Evolutionary conservation across 257 asterid species (phyloP), one percentile per base, ranked within the genome.

Genomic region (Pogostemon cablin): DNA sequence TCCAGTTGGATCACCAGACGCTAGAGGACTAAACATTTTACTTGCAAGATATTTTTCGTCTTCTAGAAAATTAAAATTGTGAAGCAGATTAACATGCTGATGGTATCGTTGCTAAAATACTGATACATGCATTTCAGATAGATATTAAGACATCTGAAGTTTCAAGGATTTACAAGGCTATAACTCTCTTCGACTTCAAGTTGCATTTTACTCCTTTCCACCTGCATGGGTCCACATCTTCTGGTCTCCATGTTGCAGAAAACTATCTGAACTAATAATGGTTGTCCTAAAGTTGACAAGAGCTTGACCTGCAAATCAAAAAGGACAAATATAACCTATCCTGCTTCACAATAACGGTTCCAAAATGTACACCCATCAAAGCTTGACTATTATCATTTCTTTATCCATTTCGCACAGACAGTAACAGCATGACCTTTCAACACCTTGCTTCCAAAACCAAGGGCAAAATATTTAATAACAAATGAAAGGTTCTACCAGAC

Each of bases 121-220:
- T n/a, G 49, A 12, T 59, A n/a, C 53, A 55, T 53, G 37, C 63
- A 71, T 60, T 62, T 8, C 48, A 42, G 6, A 7, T 11, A 46
- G 47, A 56, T 52, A 39, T 47, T 37, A 9, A 20, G 57, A 65
- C 58, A 64, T 70, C 60, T 66, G 62, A 69, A 76, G 65, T 56
- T 17, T 69, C 10, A 67, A 60, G 73, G 66, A 83, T 86, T 82
- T 82, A 88, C 97, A 90, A 83, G 42, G 91, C 82, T 77, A 82
- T 88, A 73, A 88, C 96, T 81, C 88, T 82, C 79, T 82, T 86
- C 15, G 93, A 85, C 80, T 90, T 90, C 25, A 77, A 76, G 77
- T 86, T 89, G 17, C 97, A 90, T 74, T 68, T 82, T 66, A 90
- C 85, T 82, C 97, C 97, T 80, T 77, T 88, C 97, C 97, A 90